phyloP scores from a whole-genome alignment of 148 eudicot genomes.

The Dysphania ambrosioides region DNA sequence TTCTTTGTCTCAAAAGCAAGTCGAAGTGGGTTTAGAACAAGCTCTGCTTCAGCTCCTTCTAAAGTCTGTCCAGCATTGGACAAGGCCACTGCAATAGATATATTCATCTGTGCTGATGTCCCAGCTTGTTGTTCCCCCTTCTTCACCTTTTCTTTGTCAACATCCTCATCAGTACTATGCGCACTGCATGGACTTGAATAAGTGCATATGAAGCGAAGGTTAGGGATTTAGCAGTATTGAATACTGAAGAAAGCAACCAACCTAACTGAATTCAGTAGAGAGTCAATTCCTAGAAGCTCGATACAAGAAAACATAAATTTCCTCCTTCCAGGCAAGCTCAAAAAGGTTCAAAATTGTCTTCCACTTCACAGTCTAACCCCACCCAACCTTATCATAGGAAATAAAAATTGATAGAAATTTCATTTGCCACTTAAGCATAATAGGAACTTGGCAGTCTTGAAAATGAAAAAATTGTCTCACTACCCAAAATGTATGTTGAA shows the following conservation, averaged over 20 bases:
- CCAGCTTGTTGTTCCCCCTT: constrained; percentile 39
- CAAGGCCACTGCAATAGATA: constrained; percentile 54
- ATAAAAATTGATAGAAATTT: neutral
- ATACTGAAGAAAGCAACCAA: neutral
- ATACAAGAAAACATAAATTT: neutral
- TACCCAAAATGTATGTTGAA: neutral
- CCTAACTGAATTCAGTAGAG: neutral
- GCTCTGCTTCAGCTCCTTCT: constrained; percentile 83
- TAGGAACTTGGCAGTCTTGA: neutral
- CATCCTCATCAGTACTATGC: constrained; percentile 43
- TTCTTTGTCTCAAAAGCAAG: constrained; percentile 94
- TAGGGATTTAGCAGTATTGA: neutral
- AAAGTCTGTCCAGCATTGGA: constrained; percentile 82
- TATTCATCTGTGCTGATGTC: constrained; percentile 31
- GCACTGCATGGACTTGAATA: constrained; percentile 30
- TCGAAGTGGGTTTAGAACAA: constrained; percentile 76
- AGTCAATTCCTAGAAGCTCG: neutral
- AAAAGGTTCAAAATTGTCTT: neutral
- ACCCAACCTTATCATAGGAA: neutral
- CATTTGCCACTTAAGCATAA: neutral
- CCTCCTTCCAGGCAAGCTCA: neutral
- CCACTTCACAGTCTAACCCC: no score
- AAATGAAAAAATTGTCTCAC: neutral
- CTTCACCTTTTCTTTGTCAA: constrained; percentile 37
- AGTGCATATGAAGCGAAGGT: neutral